phyloP scores from a whole-genome alignment of 441 rosid genomes.

The Hypseocharis bilobata region DNA sequence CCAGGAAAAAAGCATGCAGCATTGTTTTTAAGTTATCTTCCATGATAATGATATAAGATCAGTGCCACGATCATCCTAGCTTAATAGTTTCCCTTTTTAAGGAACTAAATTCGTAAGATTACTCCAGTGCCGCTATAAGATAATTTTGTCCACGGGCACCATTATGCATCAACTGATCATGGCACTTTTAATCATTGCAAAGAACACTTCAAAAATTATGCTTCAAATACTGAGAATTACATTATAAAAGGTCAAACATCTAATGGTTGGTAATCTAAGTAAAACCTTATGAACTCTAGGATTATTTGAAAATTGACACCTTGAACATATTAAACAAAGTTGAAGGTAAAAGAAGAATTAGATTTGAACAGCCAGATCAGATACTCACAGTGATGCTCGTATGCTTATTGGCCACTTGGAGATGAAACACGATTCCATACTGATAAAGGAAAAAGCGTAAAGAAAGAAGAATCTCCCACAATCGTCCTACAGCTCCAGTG shows the following conservation, averaged over 20 bases:
- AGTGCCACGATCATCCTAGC: too few relatives aligned
- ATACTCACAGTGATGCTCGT: slow-evolving; percentile 55
- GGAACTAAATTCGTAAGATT: too few relatives aligned
- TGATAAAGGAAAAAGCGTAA: slow-evolving; percentile 68
- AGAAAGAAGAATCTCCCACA: slow-evolving; percentile 68
- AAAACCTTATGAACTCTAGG: not conserved
- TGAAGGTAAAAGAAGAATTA: slow-evolving; percentile 1
- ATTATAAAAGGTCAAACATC: too few relatives aligned
- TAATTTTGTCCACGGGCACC: too few relatives aligned
- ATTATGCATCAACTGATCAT: too few relatives aligned
- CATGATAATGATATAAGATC: too few relatives aligned
- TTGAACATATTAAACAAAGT: not conserved
- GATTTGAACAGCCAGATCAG: not conserved
- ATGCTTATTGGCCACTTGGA: slow-evolving; percentile 46
- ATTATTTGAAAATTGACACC: not conserved
- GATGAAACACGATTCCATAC: slow-evolving; percentile 76
- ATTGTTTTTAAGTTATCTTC: too few relatives aligned
- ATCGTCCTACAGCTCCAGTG: slow-evolving; percentile 57
- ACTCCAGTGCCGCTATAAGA: too few relatives aligned
- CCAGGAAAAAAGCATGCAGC: not conserved
- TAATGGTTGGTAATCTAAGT: not conserved
- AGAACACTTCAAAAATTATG: too few relatives aligned
- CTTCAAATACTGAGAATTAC: not conserved
- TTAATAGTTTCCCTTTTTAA: too few relatives aligned
- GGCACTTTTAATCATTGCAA: too few relatives aligned